These are phyloP conservation scores for Ehretia macrophylla DNA, from an alignment of 257 asterid species.

Conservation along the genomic window DNA sequence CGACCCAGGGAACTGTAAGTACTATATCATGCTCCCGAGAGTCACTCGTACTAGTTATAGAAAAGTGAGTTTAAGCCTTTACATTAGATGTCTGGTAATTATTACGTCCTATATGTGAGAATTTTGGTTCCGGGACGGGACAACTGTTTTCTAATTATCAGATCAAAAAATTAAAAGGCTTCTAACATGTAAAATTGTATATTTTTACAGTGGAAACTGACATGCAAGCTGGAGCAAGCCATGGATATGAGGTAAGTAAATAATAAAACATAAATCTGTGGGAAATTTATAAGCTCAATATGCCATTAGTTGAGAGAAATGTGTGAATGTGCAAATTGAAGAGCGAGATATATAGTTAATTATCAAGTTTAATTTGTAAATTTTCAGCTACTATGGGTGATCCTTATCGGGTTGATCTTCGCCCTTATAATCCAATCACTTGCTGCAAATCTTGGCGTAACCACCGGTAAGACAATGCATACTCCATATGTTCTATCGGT, in stretches of 20 bases:
- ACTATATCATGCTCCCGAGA: not conserved
- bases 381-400: slow-evolving; percentile 81
- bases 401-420: slow-evolving; percentile 79
- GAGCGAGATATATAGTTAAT: not conserved
- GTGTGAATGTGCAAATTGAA: no score
- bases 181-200: not conserved
- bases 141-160: no score
- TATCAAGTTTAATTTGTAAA: not conserved
- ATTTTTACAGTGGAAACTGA: slow-evolving; percentile 77
- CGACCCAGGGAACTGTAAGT: slow-evolving; percentile 88
- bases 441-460: slow-evolving; percentile 93
- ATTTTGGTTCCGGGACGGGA: no score
- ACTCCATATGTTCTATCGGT: no score
- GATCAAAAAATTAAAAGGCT: no score
- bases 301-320: no score
- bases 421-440: slow-evolving; percentile 89
- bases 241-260: slow-evolving; percentile 62
- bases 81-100: no score
- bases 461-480: slow-evolving; percentile 50
- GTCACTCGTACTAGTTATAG: not conserved
- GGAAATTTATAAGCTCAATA: not conserved
- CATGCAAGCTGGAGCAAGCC: slow-evolving; percentile 88
- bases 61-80: no score
- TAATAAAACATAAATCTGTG: not conserved
- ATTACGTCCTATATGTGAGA: no score